Base-by-base conservation (phyloP, 1,139 yeast genomes). In the Suhomyces choctaworum region DNA sequence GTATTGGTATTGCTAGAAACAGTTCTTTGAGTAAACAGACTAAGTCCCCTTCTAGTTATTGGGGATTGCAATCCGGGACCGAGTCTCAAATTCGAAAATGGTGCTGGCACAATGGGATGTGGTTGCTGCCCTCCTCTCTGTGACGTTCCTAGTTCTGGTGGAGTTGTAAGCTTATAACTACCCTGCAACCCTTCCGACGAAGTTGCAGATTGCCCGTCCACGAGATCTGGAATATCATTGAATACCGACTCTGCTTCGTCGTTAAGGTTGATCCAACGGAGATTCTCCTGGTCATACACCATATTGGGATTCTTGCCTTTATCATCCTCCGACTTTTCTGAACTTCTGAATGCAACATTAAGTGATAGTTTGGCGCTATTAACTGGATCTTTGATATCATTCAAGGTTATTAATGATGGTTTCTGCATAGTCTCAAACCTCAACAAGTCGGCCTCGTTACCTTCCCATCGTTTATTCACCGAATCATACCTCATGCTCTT, bases 381-480 rank as follows among this genome's bases (percentile, higher is more conserved):
- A 30, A 31, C 34, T 22, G 50, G 45, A n/a, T 39, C 41, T 23
- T 51, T 47, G 22, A 62, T 50, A 26, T 65, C 71, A 16, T 54
- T 51, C 23, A 51, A 47, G 3, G 70, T 66, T 10, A 68, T 66
- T 27, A 67, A 52, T 9, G 66, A 58, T 1, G 72, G 71, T 37
- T 57, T 62, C 16, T 50, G 51, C 33, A 53, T 36, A 16, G 45
- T 52, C 15, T 53, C 59, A 33, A 55, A 55, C 8, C 56, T 38
- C 35, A 70, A 56, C 34, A 78, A 58, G 27, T 79, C 86, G 14
- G 65, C 64, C 30, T 81, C 84, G 48, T 82, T 82, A 3, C 89
- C 89, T 51, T 81, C 88, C 89, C 89, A 82, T 26, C 61, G 58
- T 39, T 67, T 69, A 22, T 70, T 65, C 11, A 52, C 53, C 4